Evolutionary conservation across 306 rosid genomes (phyloP).

Genomic region (Ziziphus jujuba): DNA sequence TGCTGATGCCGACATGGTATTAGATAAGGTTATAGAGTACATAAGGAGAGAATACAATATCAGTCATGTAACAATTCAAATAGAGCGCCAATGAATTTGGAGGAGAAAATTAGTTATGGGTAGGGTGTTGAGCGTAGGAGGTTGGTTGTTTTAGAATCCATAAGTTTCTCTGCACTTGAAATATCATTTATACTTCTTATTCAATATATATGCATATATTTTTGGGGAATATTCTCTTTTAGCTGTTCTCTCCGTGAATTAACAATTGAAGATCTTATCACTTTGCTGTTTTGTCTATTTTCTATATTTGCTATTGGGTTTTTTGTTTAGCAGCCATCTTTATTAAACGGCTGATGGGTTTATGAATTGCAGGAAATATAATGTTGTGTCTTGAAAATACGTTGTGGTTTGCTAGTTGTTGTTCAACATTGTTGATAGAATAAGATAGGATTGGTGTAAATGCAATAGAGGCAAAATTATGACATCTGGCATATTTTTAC

Average conservation of each 20-base stretch:
- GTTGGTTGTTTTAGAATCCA: background rate
- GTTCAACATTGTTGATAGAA: no score
- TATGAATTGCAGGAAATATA: no score
- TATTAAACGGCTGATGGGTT: no score
- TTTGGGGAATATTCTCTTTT: background rate
- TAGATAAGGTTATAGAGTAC: constrained; percentile 43
- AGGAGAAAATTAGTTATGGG: background rate
- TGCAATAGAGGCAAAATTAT: no score
- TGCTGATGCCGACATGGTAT: constrained; percentile 46
- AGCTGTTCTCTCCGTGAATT: background rate
- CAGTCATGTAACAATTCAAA: constrained; percentile 52
- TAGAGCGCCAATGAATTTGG: constrained; percentile 47
- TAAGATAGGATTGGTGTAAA: no score
- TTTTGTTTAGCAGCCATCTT: no score
- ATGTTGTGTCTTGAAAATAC: no score
- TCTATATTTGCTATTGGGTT: no score
- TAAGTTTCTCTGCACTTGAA: constrained; percentile 1
- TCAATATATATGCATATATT: background rate
- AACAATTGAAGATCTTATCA: background rate
- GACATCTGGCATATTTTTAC: no score
- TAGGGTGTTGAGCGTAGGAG: constrained; percentile 5
- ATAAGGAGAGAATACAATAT: constrained; percentile 43
- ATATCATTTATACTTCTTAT: background rate
- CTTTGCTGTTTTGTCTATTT: background rate
- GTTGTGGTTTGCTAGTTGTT: no score